Conservation (phyloP, 768 basidiomycete genomes). For the Serpula lacrymans region DNA sequence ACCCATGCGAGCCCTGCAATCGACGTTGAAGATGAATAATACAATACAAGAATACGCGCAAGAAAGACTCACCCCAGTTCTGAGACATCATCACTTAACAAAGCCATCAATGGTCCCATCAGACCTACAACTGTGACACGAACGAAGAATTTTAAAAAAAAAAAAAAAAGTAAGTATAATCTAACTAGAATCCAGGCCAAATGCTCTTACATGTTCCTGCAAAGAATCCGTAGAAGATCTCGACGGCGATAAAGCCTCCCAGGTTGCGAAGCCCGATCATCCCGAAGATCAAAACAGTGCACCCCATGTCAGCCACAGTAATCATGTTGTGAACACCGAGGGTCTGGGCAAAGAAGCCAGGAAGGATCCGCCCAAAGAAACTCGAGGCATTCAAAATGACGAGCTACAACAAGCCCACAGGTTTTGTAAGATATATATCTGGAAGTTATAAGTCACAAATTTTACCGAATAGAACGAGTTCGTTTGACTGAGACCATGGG, state of each 20-base stretch:
- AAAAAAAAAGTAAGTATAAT: not conserved
- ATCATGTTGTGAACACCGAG: slow-evolving; percentile 44
- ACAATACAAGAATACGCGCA: slow-evolving; percentile 6
- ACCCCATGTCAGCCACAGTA: slow-evolving; percentile 28
- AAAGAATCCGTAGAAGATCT: slow-evolving; percentile 45
- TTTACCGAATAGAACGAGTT: slow-evolving; percentile 56
- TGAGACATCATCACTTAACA: slow-evolving; percentile 39
- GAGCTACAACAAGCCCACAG: slow-evolving; percentile 28
- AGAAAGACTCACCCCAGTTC: slow-evolving; percentile 45
- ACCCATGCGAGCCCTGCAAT: slow-evolving; percentile 26
- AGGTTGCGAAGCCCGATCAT: slow-evolving; percentile 37
- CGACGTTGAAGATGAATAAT: not conserved
- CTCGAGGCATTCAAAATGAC: slow-evolving; percentile 51
- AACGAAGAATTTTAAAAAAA: not conserved
- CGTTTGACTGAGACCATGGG: slow-evolving; percentile 40
- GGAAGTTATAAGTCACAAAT: slow-evolving; percentile 5
- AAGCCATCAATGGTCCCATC: slow-evolving; percentile 40
- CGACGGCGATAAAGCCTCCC: slow-evolving; percentile 35
- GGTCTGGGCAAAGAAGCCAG: slow-evolving; percentile 38
- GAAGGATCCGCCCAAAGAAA: slow-evolving; percentile 48
- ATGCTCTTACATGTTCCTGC: slow-evolving; percentile 40
- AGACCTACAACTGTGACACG: slow-evolving; percentile 30
- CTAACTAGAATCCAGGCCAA: slow-evolving; percentile 1
- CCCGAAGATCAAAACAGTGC: slow-evolving; percentile 38
- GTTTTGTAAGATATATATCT: not conserved